Base-by-base conservation (phyloP, 805 yeast species). In the Zygoascus bituminiphila region DNA sequence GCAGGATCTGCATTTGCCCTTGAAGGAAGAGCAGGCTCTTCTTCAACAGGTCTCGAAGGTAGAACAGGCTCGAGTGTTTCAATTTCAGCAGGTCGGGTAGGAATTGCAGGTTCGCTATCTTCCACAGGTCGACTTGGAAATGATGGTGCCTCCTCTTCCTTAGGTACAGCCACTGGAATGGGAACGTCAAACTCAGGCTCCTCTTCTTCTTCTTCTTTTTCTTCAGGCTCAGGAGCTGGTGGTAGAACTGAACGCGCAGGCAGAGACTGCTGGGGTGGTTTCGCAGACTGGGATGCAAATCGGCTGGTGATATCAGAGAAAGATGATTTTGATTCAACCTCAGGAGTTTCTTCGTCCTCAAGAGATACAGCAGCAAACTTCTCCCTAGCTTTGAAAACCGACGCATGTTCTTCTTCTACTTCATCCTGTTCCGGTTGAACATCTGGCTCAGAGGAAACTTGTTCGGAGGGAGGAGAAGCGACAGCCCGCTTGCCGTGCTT, bases 401-500 rank as follows among this genome's bases (percentile, higher is more conserved):
- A 41, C 17, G 3, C 44, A 41, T 41, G 45, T n/a, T 44, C 51
- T n/a, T 14, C 46, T 36, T 48, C 54, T 23, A 20, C 49, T 51
- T 31, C 62, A 41, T 33, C 43, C 6, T 24, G 17, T 15, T 35
- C 26, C 7, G 44, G 33, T 19, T 21, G 35, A 22, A 42, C 15
- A 14, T 29, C 29, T 2, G 42, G 21, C 22, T 37, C 29, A n/a
- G 48, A 5, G 12, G n/a, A 10, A n/a, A 14, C 46, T 8, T 57
- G 51, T 45, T 56, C 44, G 42, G 60, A 52, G 9, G 56, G 22
- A 35, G 66, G 59, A 31, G 59, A 48, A 19, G 63, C 45, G 26
- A 62, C 60, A 17, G 62, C 63, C 22, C 46, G 39, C 62, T 81
- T 75, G 43, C 88, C 95, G 61, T 82, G 79, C 69, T 82, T 84